Conservation (phyloP, 1,284 basidiomycete species). For the Ganoderma sinense region DNA sequence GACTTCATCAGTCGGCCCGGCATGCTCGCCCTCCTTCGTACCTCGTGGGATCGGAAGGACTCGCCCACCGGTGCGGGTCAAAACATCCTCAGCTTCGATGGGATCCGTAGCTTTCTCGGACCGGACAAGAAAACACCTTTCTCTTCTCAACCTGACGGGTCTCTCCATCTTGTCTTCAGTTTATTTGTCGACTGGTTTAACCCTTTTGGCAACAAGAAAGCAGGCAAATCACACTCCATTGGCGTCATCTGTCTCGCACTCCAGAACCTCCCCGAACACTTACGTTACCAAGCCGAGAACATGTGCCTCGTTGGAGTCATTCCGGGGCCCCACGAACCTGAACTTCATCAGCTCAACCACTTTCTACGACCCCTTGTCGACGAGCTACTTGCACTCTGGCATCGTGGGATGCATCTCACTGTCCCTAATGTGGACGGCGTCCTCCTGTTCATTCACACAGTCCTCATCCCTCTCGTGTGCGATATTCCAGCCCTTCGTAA, state of each 20-base stretch:
- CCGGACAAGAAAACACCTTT: too few species aligned
- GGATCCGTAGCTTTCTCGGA: too few species aligned
- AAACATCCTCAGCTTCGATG: too few species aligned
- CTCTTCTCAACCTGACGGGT: too few species aligned
- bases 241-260: constrained; percentile 17
- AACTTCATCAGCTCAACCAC: constrained; percentile 29
- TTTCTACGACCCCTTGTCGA: constrained; percentile 30
- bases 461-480: constrained; percentile 19
- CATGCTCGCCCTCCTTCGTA: too few species aligned
- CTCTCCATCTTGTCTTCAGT: constrained; percentile 15
- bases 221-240: constrained; percentile 23
- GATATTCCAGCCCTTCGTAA: constrained; percentile 23
- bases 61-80: too few species aligned
- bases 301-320: constrained; percentile 24
- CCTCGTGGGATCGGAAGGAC: too few species aligned
- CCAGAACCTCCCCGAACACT: constrained; percentile 22
- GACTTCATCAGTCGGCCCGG: too few species aligned
- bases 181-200: constrained; percentile 27
- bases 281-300: constrained; percentile 32
- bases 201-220: constrained; percentile 23
- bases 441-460: constrained; percentile 8
- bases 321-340: constrained; percentile 7
- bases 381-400: constrained; percentile 28
- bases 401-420: constrained; percentile 21
- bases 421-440: neutral